These are phyloP conservation scores for Geranium rotundifolium DNA, from an alignment of 345 rosid species.

Conservation along the genomic window DNA sequence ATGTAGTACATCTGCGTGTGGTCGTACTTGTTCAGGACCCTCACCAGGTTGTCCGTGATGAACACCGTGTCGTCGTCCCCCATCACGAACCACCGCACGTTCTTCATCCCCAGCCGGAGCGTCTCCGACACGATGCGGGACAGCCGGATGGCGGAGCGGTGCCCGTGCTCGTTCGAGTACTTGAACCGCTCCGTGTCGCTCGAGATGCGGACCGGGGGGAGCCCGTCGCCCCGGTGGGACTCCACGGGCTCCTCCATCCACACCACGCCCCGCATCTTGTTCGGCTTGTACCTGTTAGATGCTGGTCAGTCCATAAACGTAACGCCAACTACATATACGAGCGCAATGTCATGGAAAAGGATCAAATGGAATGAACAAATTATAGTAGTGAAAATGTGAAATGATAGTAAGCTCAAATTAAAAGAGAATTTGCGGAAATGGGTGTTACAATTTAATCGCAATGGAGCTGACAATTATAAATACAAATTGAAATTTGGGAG, in stretches of 20 bases:
- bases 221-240: slow-evolving; percentile 13
- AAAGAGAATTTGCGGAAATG: too few species aligned
- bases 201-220: slow-evolving; percentile 44
- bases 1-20: slow-evolving; percentile 53
- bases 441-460: too few species aligned
- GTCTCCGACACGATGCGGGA: slow-evolving; percentile 62
- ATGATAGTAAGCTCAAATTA: too few species aligned
- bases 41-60: slow-evolving; percentile 46
- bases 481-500: too few species aligned
- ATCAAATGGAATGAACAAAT: too few species aligned
- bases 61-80: slow-evolving; percentile 85
- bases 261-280: slow-evolving; percentile 47
- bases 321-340: too few species aligned
- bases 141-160: slow-evolving; percentile 53
- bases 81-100: slow-evolving; percentile 77
- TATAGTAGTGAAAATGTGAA: too few species aligned
- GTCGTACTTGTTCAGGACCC: slow-evolving; percentile 59
- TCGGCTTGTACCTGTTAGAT: slow-evolving; percentile 42
- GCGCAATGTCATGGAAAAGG: too few species aligned
- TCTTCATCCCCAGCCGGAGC: slow-evolving; percentile 29
- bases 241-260: slow-evolving; percentile 48
- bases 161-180: slow-evolving; percentile 33
- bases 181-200: slow-evolving; percentile 34
- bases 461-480: too few species aligned
- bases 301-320: too few species aligned